Conservation (phyloP, 1,284 basidiomycete genomes). For the Albatrellus sp. region DNA sequence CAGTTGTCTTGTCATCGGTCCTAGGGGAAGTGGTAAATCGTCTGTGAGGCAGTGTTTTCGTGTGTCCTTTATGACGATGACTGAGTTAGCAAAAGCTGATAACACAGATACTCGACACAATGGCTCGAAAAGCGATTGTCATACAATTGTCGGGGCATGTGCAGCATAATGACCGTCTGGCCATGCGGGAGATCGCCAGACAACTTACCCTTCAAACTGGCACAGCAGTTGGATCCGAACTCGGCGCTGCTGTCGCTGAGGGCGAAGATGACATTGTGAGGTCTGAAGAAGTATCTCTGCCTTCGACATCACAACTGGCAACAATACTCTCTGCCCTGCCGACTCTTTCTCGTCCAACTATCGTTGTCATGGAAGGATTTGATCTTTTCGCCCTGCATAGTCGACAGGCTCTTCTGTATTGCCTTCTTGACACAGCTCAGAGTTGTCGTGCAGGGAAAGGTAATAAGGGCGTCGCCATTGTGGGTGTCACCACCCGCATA, state of each 20-base stretch:
- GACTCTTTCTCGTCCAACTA: slow-evolving; percentile 63
- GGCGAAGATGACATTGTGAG: slow-evolving; percentile 25
- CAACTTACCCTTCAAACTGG: slow-evolving; percentile 69
- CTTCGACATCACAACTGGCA: slow-evolving; percentile 70
- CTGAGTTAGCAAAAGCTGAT: slow-evolving; percentile 4
- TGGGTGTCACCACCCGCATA: slow-evolving; percentile 74
- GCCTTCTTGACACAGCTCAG: slow-evolving; percentile 75
- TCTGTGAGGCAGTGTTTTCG: slow-evolving; percentile 32
- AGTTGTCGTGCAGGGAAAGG: slow-evolving; percentile 44
- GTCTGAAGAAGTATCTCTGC: slow-evolving; percentile 24
- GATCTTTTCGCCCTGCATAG: slow-evolving; percentile 86
- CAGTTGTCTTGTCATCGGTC: slow-evolving; percentile 76
- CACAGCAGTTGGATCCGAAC: slow-evolving; percentile 31
- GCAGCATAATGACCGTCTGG: slow-evolving; percentile 75
- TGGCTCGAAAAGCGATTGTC: slow-evolving; percentile 47
- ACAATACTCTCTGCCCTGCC: slow-evolving; percentile 70
- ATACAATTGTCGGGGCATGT: slow-evolving; percentile 79
- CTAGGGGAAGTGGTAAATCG: slow-evolving; percentile 77
- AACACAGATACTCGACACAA: slow-evolving; percentile 41
- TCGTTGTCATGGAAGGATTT: slow-evolving; percentile 82
- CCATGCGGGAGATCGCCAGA: slow-evolving; percentile 85
- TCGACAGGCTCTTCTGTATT: slow-evolving; percentile 81
- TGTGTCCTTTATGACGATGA: background rate
- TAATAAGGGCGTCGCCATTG: slow-evolving; percentile 63
- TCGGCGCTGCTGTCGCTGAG: slow-evolving; percentile 27